A percentile compares a stretch with the other conserved stretches of the same genome.
phyloP scores from a whole-genome alignment of 73 alveolate genomes.

The Uronychia setigera region DNA sequence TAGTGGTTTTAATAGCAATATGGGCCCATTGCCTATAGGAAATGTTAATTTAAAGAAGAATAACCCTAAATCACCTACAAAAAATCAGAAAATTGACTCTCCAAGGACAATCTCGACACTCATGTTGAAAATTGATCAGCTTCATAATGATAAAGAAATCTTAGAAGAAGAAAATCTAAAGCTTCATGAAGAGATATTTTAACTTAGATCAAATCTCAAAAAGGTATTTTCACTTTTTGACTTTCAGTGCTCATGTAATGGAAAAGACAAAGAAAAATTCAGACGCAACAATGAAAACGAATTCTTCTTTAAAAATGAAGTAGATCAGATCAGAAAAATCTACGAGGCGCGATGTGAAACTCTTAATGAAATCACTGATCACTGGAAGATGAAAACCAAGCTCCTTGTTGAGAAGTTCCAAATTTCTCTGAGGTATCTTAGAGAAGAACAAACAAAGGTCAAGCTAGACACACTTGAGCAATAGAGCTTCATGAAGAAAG shows the following conservation, averaged over 20 bases:
- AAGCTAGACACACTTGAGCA: too few relatives aligned
- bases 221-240: not conserved
- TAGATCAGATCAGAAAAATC: not conserved
- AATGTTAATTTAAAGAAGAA: too few relatives aligned
- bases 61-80: too few relatives aligned
- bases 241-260: not conserved
- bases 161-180: not conserved
- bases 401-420: not conserved
- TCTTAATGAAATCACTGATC: not conserved
- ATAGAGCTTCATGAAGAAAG: too few relatives aligned
- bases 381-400: conserved; percentile 1
- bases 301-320: not conserved
- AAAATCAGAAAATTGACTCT: too few relatives aligned
- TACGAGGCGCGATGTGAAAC: not conserved
- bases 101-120: not conserved
- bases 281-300: not conserved
- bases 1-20: not conserved
- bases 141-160: not conserved
- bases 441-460: not conserved
- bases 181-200: not conserved
- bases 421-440: not conserved
- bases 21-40: too few relatives aligned
- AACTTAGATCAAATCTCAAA: not conserved
- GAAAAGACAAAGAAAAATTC: not conserved
- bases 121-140: not conserved